Conservation (phyloP, 1,284 basidiomycete species). For the Pascua guehoae region DNA sequence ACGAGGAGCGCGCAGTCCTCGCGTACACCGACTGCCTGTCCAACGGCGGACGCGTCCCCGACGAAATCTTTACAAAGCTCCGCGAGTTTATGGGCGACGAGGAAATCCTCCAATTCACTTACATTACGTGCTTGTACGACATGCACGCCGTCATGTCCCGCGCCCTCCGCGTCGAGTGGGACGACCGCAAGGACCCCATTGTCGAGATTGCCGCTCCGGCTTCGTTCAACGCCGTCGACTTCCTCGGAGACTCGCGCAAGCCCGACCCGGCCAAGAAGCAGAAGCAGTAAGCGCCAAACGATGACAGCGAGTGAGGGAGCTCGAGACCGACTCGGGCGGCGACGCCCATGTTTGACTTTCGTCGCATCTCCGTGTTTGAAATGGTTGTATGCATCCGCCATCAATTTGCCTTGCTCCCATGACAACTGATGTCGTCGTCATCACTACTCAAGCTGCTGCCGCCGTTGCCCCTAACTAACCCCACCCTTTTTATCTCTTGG, state of each 20-base stretch:
- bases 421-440: no score
- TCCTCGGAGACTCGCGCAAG: neutral
- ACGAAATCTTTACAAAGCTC: constrained; percentile 3
- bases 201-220: constrained; percentile 5
- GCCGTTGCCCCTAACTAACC: no score
- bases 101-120: constrained; percentile 7
- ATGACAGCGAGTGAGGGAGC: no score
- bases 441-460: no score
- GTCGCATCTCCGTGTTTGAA: no score
- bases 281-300: neutral
- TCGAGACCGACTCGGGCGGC: no score
- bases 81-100: neutral
- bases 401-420: no score
- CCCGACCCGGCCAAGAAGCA: neutral
- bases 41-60: neutral
- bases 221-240: constrained; percentile 2
- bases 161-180: constrained; percentile 4
- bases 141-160: constrained; percentile 7
- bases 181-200: constrained; percentile 5
- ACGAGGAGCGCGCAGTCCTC: constrained; percentile 1
- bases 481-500: no score
- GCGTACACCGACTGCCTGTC: constrained; percentile 1
- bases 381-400: no score
- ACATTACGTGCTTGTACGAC: constrained; percentile 2
- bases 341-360: no score